Conservation (phyloP, 2,329 filamentous ascomycete species). For the Diaporthe sp. region DNA sequence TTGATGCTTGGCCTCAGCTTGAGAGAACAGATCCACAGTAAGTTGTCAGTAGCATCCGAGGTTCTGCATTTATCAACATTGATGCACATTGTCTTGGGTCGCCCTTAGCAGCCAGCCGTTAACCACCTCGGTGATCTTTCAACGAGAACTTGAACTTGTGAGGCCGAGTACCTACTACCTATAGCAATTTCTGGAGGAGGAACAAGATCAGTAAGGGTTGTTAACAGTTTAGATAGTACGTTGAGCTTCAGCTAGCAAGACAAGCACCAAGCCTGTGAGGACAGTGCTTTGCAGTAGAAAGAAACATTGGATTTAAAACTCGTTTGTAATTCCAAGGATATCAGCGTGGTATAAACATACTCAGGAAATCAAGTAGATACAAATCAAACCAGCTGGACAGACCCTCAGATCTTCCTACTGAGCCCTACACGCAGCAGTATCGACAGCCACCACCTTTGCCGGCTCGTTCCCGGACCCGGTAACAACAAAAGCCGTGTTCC, state of each 20-base stretch:
- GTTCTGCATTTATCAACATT: neutral
- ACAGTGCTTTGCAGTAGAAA: neutral
- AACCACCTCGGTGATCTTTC: no score
- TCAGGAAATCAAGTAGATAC: neutral
- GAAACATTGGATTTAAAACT: no score
- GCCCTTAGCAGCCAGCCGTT: no score
- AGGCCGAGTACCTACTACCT: no score
- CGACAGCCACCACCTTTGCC: conserved; percentile 18
- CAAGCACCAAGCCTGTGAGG: neutral
- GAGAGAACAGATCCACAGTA: no score
- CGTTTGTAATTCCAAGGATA: neutral
- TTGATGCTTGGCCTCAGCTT: no score
- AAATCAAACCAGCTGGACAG: neutral
- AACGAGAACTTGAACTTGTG: no score
- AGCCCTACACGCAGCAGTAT: conserved; percentile 15
- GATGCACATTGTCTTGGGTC: no score
- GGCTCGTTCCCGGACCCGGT: conserved; percentile 10
- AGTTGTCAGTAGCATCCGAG: no score
- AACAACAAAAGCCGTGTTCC: conserved; percentile 14
- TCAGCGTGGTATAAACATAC: neutral
- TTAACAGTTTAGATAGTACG: neutral
- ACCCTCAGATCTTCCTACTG: neutral
- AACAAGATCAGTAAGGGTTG: no score
- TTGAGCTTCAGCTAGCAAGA: neutral
- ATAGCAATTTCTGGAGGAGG: no score